These are phyloP conservation scores for Tympanopsis confertula DNA, from an alignment of 2,329 filamentous ascomycete species.

Conservation along the genomic window DNA sequence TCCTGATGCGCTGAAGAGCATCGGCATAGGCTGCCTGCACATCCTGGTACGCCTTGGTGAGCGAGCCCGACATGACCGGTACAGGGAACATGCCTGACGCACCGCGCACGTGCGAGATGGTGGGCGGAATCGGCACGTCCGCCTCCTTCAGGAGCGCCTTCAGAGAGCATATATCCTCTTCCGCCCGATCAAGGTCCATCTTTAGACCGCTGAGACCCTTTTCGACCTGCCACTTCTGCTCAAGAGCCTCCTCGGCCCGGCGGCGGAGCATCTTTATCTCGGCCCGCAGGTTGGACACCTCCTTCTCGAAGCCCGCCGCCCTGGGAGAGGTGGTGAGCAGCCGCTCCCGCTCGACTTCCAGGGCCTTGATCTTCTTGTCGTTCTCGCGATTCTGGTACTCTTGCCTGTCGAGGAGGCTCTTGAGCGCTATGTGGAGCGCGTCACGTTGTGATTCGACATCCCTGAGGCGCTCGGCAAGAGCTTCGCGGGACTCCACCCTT, in stretches of 20 bases:
- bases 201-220: conserved; percentile 79
- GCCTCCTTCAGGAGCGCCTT: conserved; percentile 69
- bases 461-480: conserved; percentile 69
- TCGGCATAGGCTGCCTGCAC: conserved; percentile 61
- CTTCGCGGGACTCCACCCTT: conserved; percentile 51
- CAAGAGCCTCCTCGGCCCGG: conserved; percentile 83
- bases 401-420: conserved; percentile 74
- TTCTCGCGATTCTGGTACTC: conserved; percentile 76
- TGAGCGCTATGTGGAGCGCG: conserved; percentile 77
- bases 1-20: conserved; percentile 54
- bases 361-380: conserved; percentile 63
- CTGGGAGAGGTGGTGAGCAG: conserved; percentile 59
- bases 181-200: conserved; percentile 91
- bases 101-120: conserved; percentile 28
- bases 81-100: conserved; percentile 25
- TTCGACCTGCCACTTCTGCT: conserved; percentile 93
- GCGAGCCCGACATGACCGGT: conserved; percentile 55
- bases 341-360: conserved; percentile 70
- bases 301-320: conserved; percentile 70
- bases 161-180: conserved; percentile 82
- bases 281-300: conserved; percentile 67
- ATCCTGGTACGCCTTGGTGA: conserved; percentile 64
- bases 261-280: conserved; percentile 77
- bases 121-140: conserved; percentile 64
- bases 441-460: conserved; percentile 91